These are phyloP conservation scores for Populus hybrid DNA, from an alignment of 441 rosid species.

Conservation along the genomic window DNA sequence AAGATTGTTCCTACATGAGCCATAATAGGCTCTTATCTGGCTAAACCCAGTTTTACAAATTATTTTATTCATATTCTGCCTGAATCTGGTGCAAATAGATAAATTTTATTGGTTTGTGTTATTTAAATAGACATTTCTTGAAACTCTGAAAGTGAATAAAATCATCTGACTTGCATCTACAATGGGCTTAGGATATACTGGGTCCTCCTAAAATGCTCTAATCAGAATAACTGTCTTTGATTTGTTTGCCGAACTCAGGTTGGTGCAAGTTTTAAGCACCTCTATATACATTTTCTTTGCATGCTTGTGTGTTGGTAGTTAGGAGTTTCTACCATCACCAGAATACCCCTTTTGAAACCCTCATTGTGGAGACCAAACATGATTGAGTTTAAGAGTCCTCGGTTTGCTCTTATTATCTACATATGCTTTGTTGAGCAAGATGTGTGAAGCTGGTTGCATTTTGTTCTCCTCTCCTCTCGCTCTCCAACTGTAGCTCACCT, in stretches of 20 bases:
- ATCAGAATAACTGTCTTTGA: too few relatives aligned
- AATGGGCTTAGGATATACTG: neutral
- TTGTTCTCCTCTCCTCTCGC: neutral
- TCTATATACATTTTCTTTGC: neutral
- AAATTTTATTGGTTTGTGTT: neutral
- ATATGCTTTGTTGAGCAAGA: neutral
- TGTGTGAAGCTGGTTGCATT: neutral
- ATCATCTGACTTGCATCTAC: neutral
- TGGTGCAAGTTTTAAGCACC: too few relatives aligned
- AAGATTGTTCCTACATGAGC: neutral
- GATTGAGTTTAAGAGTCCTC: neutral
- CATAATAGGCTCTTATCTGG: neutral
- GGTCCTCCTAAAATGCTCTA: neutral
- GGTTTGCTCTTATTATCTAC: neutral
- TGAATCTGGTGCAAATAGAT: neutral
- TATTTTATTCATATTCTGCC: neutral
- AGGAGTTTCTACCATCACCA: neutral
- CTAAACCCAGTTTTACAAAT: neutral
- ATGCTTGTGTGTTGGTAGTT: neutral
- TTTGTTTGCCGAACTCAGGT: too few relatives aligned
- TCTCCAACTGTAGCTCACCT: neutral
- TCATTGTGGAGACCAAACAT: neutral
- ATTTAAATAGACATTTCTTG: neutral
- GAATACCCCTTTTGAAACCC: neutral
- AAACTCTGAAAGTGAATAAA: neutral